phyloP scores from a whole-genome alignment of 805 yeast genomes.

The Hanseniaspora thailandica region DNA sequence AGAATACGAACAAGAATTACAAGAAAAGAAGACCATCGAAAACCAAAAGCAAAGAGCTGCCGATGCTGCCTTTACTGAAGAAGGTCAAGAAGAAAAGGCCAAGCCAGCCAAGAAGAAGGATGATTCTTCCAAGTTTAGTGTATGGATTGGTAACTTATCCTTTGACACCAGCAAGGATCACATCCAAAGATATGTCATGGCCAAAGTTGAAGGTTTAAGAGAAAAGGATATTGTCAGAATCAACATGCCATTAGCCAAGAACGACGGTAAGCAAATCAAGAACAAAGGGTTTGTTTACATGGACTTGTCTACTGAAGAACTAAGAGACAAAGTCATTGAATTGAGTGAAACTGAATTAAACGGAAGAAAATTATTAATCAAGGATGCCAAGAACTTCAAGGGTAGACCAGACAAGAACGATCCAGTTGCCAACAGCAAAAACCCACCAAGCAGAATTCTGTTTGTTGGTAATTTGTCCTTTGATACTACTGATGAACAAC shows the following conservation, averaged over 20 bases:
- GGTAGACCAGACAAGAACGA: slow-evolving; percentile 68
- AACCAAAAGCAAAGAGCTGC: slow-evolving; percentile 18
- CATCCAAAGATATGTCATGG: slow-evolving; percentile 48
- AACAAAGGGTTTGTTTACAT: slow-evolving; percentile 79
- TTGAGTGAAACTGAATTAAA: slow-evolving; percentile 63
- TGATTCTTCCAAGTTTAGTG: slow-evolving; percentile 51
- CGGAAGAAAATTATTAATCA: slow-evolving; percentile 78
- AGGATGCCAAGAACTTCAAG: slow-evolving; percentile 65
- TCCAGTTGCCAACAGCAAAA: slow-evolving; percentile 42
- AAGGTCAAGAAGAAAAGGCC: slow-evolving; percentile 28
- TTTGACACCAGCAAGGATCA: slow-evolving; percentile 75
- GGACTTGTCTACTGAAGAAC: slow-evolving; percentile 54
- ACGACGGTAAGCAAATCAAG: slow-evolving; percentile 46
- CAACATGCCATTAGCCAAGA: slow-evolving; percentile 60
- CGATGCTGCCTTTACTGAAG: slow-evolving; percentile 23
- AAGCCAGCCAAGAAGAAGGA: slow-evolving; percentile 23
- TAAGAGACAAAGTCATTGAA: slow-evolving; percentile 49
- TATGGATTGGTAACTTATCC: slow-evolving; percentile 90
- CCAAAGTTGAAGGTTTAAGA: slow-evolving; percentile 42
- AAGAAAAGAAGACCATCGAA: slow-evolving; percentile 19
- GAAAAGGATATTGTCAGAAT: slow-evolving; percentile 59
- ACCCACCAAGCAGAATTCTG: slow-evolving; percentile 78
- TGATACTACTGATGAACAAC: slow-evolving; percentile 71
- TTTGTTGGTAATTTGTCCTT: slow-evolving; percentile 90
- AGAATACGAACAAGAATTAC: slow-evolving; percentile 32